These are phyloP conservation scores for Linum tenue DNA, from an alignment of 345 rosid genomes.

Conservation along the genomic window DNA sequence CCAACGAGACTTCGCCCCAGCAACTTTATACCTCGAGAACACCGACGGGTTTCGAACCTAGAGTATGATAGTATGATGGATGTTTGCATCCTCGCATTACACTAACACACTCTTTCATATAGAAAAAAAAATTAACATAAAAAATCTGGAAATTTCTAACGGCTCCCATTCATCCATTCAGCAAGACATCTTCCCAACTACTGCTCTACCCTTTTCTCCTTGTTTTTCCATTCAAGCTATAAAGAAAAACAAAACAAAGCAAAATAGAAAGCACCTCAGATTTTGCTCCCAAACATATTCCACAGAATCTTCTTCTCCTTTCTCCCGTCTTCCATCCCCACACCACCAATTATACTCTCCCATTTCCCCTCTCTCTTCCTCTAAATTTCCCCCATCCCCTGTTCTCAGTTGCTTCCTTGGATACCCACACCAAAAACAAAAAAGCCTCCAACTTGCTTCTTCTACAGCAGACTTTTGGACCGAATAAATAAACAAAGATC, in stretches of 20 bases:
- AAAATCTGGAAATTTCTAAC: slow-evolving; percentile 36
- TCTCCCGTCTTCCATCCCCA: background rate
- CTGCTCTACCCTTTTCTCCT: background rate
- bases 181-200: background rate
- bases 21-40: no score
- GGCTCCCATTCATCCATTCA: slow-evolving; percentile 10
- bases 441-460: background rate
- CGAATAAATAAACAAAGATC: background rate
- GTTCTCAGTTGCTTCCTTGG: slow-evolving; percentile 12
- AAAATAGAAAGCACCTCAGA: background rate
- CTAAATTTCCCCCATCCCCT: no score
- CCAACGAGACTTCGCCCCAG: no score
- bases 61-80: no score
- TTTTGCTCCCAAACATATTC: slow-evolving; percentile 18
- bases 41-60: no score
- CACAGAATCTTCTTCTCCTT: slow-evolving; percentile 24
- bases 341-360: slow-evolving; percentile 6
- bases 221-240: background rate
- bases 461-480: background rate
- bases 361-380: background rate
- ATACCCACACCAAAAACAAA: slow-evolving; percentile 13
- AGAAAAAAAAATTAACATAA: slow-evolving; percentile 20
- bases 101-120: background rate
- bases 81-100: no score
- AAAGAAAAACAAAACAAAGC: background rate